Base-by-base conservation (phyloP, 805 yeast species). In the Kuraishia floccosa region DNA sequence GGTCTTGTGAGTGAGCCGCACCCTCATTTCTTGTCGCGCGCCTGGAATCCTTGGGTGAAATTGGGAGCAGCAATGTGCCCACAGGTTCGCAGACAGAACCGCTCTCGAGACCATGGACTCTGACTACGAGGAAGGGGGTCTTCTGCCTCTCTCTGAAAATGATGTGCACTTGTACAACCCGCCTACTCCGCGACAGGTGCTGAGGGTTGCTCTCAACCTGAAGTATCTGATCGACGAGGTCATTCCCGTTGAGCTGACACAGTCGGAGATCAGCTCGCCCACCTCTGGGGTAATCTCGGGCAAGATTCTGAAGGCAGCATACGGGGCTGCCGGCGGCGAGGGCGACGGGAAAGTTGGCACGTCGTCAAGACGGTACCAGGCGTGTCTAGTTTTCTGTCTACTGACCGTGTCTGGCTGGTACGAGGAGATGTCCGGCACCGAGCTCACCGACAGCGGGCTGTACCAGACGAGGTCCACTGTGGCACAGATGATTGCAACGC, bases 381-480 rank as follows among this genome's bases (percentile, higher is more conserved):
- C 86, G 0, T 66, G 73, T 16, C 49, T 84, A 28, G 63, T 83
- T 1, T 85, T 80, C 51, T 75, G 82, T 30, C 57, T 85, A 35
- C 56, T 85, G 36, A 76, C 73, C 41, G 89, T 82, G n/a, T 67
- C 79, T 23, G 70, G 66, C 17, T 85, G 96, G 96, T 83, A 80
- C 50, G 59, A 66, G 56, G 65, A 65, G 13, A 63, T 80, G 37
- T 65, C 76, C 2, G 58, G 54, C 4, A 56, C 58, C 27, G 85
- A 82, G 46, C 56, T 84, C 32, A 72, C 74, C 38, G 85, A 82
- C 47, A 76, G 74, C 32, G 76, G 72, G 16, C 55, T 85, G 25
- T 79, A 69, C 48, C 43, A 54, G 4, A 53, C 76, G 16, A 57
- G 93, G 37, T 76, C 79, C 1, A 44, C 63, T 2, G 76, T 86